Base-by-base conservation (phyloP, 2,329 filamentous ascomycete genomes). In the Sporothrix protearum region DNA sequence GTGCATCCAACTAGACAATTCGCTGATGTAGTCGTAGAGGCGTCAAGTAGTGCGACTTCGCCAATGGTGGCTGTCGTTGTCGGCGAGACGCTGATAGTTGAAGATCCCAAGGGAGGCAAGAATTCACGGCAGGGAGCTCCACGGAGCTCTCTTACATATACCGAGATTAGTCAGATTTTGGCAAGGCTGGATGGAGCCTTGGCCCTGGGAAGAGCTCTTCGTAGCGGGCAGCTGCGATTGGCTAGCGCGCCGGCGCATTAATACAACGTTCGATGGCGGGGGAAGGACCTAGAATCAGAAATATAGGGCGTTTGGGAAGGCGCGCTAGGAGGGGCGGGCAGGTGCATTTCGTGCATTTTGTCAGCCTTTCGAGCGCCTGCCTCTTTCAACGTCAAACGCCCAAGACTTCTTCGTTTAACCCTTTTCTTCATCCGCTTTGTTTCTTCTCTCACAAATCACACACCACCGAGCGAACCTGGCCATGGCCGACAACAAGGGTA, bases 401-500 rank as follows among this genome's bases (percentile, higher is more conserved):
- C n/a, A n/a, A n/a, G n/a, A n/a, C n/a, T n/a, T n/a, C n/a, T n/a
- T 63, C 67, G 45, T 22, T 25, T 2, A 22, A 28, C 19, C 33
- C 30, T 7, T 19, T 19, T 9, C 12, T 30, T 28, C 51, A 10
- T 22, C 30, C 51, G 16, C 55, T 2, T 16, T 2, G 9, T 36
- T 19, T 33, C 30, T 59, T 36, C 30, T 45, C 39, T 45, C 59
- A 1, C 36, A 36, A 12, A 64, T 39, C 36, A 25, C n/a, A 25
- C n/a, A 42, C 22, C 2, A 1, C 36, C 12, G 33, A 42, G 57
- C 22, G 10, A 64, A 42, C 12, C 3, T 33, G 1, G 68, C 33
- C 19, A 70, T 72, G 71, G 30, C 68, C 19, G 57, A 69, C 71
- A 73, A 71, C 71, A 73, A 71, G 12, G 61, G 64, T 69, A 30